Base-by-base conservation (phyloP, 768 basidiomycete genomes). In the Mycena maculata region DNA sequence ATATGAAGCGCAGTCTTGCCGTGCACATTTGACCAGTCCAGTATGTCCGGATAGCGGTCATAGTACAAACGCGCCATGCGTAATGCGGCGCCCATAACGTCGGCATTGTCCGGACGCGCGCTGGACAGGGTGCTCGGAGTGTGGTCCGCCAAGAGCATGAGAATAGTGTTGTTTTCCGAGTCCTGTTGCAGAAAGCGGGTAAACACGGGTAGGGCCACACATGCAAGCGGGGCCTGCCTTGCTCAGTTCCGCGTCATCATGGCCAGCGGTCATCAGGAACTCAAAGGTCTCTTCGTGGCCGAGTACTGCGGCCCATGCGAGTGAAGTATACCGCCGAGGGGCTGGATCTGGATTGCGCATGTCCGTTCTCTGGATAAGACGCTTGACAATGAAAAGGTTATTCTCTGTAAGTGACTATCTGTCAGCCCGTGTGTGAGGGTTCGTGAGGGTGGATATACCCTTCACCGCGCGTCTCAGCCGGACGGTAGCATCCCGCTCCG, bases 211-310 rank as follows among this genome's bases (percentile, higher is more conserved):
- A 49, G 23, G 49, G 33, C 13, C 23, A 55, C 45, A 54, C 27
- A 23, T 56, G 15, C 30, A 53, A 53, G 47, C 36, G 54, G 41
- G 64, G 83, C 90, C 73, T 75, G 96, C 96, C 85, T 88, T 89
- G 80, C 92, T 96, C 66, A 95, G 82, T 78, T 98, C 96, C 62
- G 93, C 90, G 75, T 98, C 96, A 76, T 98, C 96, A 76, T 98
- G 96, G 33, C 95, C 95, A 23, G 86, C 88, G 68, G 84, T 87
- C 57, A 97, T 82, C 60, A 98, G 83, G 79, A 91, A 98, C 74
- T 98, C 95, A 71, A 97, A 98, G 2, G 94, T 95, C 75, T 97
- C 96, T 74, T 96, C 91, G 67, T 94, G 90, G 0, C 93, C 95
- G 41, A 94, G 86, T 0, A 92, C 87, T 23, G 95, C 95, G 2